Conservation (phyloP, 768 basidiomycete species). For the Hypholoma fasciculare region DNA sequence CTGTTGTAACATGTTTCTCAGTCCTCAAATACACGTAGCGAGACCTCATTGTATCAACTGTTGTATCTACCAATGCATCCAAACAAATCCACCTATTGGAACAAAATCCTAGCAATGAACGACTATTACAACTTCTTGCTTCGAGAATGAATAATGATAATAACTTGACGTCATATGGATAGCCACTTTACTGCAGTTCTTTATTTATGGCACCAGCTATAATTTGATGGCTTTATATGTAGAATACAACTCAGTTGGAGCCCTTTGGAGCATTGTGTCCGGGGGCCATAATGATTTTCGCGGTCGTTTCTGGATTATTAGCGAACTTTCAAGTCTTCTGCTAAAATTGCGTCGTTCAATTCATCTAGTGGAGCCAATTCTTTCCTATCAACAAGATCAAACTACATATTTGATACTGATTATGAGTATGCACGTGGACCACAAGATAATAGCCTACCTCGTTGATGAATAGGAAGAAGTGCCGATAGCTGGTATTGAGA, state of each 20-base stretch:
- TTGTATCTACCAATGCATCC: slow-evolving; percentile 1
- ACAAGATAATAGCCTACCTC: slow-evolving; percentile 58
- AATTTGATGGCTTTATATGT: too few relatives aligned
- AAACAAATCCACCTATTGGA: not conserved
- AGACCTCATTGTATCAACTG: slow-evolving; percentile 4
- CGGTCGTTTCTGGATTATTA: slow-evolving; percentile 14
- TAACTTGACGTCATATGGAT: not conserved
- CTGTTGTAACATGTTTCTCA: slow-evolving; percentile 1
- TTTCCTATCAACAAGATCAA: slow-evolving; percentile 94
- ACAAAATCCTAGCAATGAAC: too few relatives aligned
- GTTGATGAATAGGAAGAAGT: slow-evolving; percentile 96
- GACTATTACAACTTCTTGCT: too few relatives aligned
- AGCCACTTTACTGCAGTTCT: too few relatives aligned
- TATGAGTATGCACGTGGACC: not conserved
- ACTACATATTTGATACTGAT: slow-evolving; percentile 42
- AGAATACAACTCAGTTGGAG: too few relatives aligned
- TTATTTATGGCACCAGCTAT: too few relatives aligned
- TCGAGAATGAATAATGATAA: not conserved
- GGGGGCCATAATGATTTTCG: not conserved
- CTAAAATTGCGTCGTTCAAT: slow-evolving; percentile 86
- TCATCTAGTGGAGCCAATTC: slow-evolving; percentile 94
- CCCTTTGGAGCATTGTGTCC: not conserved
- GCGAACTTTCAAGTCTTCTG: slow-evolving; percentile 46
- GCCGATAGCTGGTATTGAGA: slow-evolving; percentile 96
- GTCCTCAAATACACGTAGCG: slow-evolving; percentile 21